phyloP scores from a whole-genome alignment of 805 yeast genomes.

The Monosporozyma aerobia region DNA sequence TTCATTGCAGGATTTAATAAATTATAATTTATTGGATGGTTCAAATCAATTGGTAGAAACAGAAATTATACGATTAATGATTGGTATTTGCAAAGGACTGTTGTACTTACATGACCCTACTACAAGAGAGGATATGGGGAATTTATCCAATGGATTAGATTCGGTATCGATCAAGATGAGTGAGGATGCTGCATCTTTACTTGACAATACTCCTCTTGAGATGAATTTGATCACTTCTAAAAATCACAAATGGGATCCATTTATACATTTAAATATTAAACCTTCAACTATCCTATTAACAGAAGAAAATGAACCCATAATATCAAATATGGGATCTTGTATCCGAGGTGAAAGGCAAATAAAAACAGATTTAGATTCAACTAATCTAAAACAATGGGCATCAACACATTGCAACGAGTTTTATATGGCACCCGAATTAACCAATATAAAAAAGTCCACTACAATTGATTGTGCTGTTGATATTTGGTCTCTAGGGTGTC shows the following conservation, averaged over 20 bases:
- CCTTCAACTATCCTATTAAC: conserved; percentile 84
- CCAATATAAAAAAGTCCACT: conserved; percentile 65
- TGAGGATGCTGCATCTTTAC: conserved; percentile 23
- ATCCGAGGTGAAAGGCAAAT: conserved; percentile 49
- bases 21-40: conserved; percentile 49
- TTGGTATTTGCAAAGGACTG: conserved; percentile 68
- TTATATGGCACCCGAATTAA: conserved; percentile 82
- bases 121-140: conserved; percentile 10
- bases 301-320: conserved; percentile 63
- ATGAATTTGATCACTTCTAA: conserved; percentile 1
- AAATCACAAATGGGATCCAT: conserved; percentile 20
- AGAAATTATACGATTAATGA: conserved; percentile 52
- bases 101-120: conserved; percentile 53
- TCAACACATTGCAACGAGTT: conserved; percentile 81
- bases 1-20: conserved; percentile 75
- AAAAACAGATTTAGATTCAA: conserved; percentile 56
- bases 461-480: conserved; percentile 56
- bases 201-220: conserved; percentile 10
- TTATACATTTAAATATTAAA: conserved; percentile 79
- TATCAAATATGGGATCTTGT: conserved; percentile 81
- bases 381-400: conserved; percentile 59
- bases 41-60: conserved; percentile 42
- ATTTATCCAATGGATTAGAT: conserved; percentile 4
- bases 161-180: conserved; percentile 14
- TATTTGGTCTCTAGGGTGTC: conserved; percentile 88